Percentiles rank a stretch among this genome's conserved stretches.
These are phyloP conservation scores for Usnea hakonensis DNA, from an alignment of 495 filamentous ascomycete genomes.

Conservation along the genomic window DNA sequence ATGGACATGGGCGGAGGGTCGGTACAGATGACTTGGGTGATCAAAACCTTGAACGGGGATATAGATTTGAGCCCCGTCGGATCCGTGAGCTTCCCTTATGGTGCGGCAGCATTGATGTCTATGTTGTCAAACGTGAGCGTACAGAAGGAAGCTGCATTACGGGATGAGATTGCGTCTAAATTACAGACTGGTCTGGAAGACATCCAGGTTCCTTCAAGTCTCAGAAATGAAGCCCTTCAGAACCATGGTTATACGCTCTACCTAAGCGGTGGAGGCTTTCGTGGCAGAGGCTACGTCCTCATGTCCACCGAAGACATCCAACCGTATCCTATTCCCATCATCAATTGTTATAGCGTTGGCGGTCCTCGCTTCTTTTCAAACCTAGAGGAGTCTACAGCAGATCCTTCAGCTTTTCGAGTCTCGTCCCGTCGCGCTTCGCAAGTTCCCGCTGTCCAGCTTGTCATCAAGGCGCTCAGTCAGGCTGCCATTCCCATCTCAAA, in stretches of 20 bases:
- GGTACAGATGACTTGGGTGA: slow-evolving; percentile 82
- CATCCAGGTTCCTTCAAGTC: slow-evolving; percentile 46
- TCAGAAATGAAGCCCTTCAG: slow-evolving; percentile 37
- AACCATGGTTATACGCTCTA: slow-evolving; percentile 62
- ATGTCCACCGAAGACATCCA: slow-evolving; percentile 57
- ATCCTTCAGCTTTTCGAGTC: slow-evolving; percentile 59
- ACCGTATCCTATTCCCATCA: slow-evolving; percentile 76
- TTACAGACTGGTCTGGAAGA: slow-evolving; percentile 55
- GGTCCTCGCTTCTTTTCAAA: slow-evolving; percentile 50
- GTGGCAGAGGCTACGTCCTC: slow-evolving; percentile 82
- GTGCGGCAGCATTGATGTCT: slow-evolving; percentile 71
- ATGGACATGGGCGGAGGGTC: slow-evolving; percentile 89
- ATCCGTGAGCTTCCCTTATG: slow-evolving; percentile 65
- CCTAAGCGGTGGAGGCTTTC: slow-evolving; percentile 83
- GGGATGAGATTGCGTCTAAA: slow-evolving; percentile 47
- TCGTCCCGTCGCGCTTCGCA: slow-evolving; percentile 73
- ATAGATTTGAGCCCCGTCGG: slow-evolving; percentile 40
- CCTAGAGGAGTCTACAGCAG: slow-evolving; percentile 31
- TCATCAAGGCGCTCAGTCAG: slow-evolving; percentile 62
- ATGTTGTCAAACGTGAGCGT: slow-evolving; percentile 41
- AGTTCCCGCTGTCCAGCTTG: slow-evolving; percentile 73
- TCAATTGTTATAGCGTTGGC: slow-evolving; percentile 69
- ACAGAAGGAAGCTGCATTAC: slow-evolving; percentile 39
- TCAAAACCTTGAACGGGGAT: slow-evolving; percentile 42
- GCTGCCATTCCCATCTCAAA: slow-evolving; percentile 49